Conservation (phyloP, 306 rosid genomes). For the Vicia villosa region DNA sequence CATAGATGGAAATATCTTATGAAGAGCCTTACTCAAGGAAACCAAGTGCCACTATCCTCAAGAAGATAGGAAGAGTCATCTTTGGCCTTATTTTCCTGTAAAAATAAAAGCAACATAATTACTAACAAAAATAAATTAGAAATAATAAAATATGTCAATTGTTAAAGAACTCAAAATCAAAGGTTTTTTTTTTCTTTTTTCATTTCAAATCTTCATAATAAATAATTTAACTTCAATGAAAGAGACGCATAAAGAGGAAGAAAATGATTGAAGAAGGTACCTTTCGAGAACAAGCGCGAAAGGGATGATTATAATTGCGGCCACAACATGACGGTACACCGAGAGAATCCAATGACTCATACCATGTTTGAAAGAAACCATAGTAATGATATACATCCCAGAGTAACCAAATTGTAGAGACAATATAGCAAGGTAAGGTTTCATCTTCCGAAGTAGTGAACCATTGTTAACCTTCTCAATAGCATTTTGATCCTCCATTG, state of each 20-base stretch:
- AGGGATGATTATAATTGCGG: conserved; percentile 65
- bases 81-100: conserved; percentile 86
- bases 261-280: conserved; percentile 32
- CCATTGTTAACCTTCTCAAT: conserved; percentile 28
- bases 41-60: conserved; percentile 73
- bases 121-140: neutral
- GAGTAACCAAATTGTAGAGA: conserved; percentile 90
- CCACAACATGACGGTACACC: conserved; percentile 84
- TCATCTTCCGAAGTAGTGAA: conserved; percentile 40
- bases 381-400: conserved; percentile 85
- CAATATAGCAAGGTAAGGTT: conserved; percentile 86
- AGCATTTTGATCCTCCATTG: conserved; percentile 50
- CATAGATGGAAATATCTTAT: neutral
- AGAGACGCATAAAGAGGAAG: neutral
- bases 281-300: conserved; percentile 85
- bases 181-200: too few species aligned
- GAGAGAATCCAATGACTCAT: conserved; percentile 90
- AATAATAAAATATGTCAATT: neutral
- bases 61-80: conserved; percentile 89
- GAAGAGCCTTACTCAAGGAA: conserved; percentile 83
- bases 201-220: neutral
- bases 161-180: too few species aligned
- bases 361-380: conserved; percentile 91
- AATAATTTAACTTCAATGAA: neutral
- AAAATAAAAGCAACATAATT: neutral